Evolutionary conservation across 768 basidiomycete genomes (phyloP).

Genomic region (Trametes cubensis): DNA sequence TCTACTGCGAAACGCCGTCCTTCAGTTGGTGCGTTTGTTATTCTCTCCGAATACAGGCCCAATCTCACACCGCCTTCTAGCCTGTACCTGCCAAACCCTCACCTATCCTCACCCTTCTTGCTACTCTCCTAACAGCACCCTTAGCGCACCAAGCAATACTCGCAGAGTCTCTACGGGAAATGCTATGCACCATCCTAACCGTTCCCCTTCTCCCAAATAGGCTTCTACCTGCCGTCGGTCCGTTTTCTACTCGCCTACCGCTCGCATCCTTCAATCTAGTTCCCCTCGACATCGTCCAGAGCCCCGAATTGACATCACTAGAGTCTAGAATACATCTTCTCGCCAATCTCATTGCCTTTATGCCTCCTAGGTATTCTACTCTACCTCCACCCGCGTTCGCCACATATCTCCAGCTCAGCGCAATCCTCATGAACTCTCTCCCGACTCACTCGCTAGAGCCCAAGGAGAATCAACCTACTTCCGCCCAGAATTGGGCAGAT

Average conservation of each 20-base stretch:
- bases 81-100: constrained; percentile 60
- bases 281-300: constrained; percentile 27
- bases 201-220: constrained; percentile 81
- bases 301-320: constrained; percentile 3
- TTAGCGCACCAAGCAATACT: constrained; percentile 40
- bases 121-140: constrained; percentile 48
- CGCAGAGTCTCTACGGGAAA: constrained; percentile 39
- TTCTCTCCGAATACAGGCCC: no score
- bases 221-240: constrained; percentile 59
- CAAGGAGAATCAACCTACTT: constrained; percentile 27
- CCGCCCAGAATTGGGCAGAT: constrained; percentile 20
- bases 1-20: constrained; percentile 44
- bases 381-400: constrained; percentile 49
- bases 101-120: constrained; percentile 50
- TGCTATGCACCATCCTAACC: constrained; percentile 63
- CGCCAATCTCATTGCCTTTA: constrained; percentile 72
- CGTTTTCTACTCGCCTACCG: constrained; percentile 68
- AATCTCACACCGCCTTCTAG: constrained; percentile 38
- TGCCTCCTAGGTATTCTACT: constrained; percentile 58
- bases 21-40: constrained; percentile 51
- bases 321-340: constrained; percentile 57
- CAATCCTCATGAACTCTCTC: constrained; percentile 52
- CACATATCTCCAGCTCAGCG: constrained; percentile 57
- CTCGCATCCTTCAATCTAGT: constrained; percentile 43
- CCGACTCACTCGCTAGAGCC: constrained; percentile 59